Conservation (phyloP, 108 stramenopile species). For the Parmales sp. region DNA sequence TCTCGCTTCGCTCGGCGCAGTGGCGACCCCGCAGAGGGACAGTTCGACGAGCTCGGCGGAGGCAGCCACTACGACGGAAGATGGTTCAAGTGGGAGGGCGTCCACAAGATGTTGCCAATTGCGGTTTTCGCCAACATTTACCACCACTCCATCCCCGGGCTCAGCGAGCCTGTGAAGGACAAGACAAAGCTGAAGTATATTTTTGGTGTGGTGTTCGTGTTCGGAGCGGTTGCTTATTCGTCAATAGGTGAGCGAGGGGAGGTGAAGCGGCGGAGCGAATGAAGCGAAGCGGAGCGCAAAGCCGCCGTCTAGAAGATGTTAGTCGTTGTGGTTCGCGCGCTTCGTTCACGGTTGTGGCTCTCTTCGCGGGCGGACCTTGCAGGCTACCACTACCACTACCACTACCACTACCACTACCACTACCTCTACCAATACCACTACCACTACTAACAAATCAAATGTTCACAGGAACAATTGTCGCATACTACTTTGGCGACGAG, state of each 20-base stretch:
- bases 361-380: too few relatives aligned
- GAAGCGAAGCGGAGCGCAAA: too few relatives aligned
- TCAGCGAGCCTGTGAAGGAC: slow-evolving; percentile 28
- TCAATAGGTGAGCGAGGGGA: slow-evolving; percentile 27
- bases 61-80: neutral
- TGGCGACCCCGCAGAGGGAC: neutral
- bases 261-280: too few relatives aligned
- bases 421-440: too few relatives aligned
- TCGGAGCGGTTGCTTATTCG: slow-evolving; percentile 19
- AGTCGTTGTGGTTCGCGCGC: too few relatives aligned
- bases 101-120: slow-evolving; percentile 32
- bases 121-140: slow-evolving; percentile 35
- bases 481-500: slow-evolving; percentile 22
- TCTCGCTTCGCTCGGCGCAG: too few relatives aligned
- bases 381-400: too few relatives aligned
- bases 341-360: too few relatives aligned
- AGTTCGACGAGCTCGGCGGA: neutral
- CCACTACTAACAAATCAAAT: too few relatives aligned
- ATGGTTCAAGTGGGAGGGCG: slow-evolving; percentile 15
- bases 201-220: slow-evolving; percentile 22
- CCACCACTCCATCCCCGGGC: slow-evolving; percentile 38
- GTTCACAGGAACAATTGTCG: too few relatives aligned
- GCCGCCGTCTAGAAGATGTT: too few relatives aligned
- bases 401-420: too few relatives aligned
- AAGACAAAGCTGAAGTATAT: slow-evolving; percentile 19